A percentile compares a stretch with the other conserved stretches of the same genome.
phyloP scores from a whole-genome alignment of 352 stramenopile species.

The Globisporangium perplexum region DNA sequence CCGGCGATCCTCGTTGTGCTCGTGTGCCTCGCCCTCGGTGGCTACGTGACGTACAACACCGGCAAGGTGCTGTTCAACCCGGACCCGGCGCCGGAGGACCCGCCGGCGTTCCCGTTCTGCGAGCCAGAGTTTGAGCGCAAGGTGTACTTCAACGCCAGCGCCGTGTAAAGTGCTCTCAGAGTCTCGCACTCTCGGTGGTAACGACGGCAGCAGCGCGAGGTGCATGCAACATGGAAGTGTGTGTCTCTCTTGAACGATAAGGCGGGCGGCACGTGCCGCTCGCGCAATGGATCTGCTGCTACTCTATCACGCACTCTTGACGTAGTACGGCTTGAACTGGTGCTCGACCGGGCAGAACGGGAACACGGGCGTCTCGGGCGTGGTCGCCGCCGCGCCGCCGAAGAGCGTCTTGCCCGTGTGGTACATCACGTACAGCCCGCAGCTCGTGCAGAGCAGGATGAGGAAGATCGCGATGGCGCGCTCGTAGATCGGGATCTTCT shows the following conservation, averaged over 20 bases:
- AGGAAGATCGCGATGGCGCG: constrained; percentile 13
- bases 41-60: constrained; percentile 11
- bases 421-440: constrained; percentile 20
- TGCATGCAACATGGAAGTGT: no score
- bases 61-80: constrained; percentile 11
- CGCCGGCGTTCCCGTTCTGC: constrained; percentile 2
- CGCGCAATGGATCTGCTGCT: no score
- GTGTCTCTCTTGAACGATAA: no score
- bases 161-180: background rate
- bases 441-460: constrained; percentile 15
- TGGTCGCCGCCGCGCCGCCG: background rate
- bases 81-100: background rate
- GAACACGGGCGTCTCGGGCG: constrained; percentile 14
- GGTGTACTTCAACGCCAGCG: constrained; percentile 7
- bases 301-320: no score
- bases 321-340: constrained; percentile 14
- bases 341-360: constrained; percentile 13
- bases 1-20: constrained; percentile 10
- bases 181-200: background rate
- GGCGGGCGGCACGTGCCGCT: no score
- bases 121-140: background rate
- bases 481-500: constrained; percentile 17
- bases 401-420: constrained; percentile 16
- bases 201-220: background rate
- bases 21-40: constrained; percentile 6